Conservation (phyloP, 2,329 filamentous ascomycete species). For the Apiospora arundinis region DNA sequence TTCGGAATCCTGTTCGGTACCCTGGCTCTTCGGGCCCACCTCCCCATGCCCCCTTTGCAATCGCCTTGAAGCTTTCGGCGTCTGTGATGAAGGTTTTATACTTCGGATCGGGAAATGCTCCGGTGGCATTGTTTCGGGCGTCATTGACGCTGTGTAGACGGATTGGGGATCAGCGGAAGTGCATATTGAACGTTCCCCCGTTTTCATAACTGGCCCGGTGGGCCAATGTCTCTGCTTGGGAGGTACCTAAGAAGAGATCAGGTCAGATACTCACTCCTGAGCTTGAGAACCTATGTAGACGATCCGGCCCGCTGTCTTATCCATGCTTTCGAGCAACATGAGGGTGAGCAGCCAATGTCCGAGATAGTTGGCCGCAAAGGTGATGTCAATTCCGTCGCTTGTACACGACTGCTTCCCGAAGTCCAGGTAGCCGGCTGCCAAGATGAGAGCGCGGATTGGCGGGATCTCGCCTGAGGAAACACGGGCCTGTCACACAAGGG, state of each 20-base stretch:
- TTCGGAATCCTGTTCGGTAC: conserved; percentile 39
- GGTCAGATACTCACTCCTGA: background rate
- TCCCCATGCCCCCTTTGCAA: background rate
- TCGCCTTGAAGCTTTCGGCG: background rate
- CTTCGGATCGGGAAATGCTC: background rate
- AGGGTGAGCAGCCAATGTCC: conserved; percentile 36
- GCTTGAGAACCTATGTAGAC: conserved; percentile 19
- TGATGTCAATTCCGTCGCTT: conserved; percentile 32
- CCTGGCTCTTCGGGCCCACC: conserved; percentile 43
- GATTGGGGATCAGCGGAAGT: too few species aligned
- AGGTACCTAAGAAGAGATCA: too few species aligned
- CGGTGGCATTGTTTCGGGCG: too few species aligned
- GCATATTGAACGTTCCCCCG: too few species aligned
- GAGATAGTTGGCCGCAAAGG: conserved; percentile 35
- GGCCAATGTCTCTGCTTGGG: too few species aligned
- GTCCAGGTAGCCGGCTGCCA: conserved; percentile 41
- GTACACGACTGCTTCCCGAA: conserved; percentile 30
- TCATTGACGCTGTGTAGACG: too few species aligned
- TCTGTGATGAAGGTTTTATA: background rate
- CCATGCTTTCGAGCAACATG: conserved; percentile 34
- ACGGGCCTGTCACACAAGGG: conserved; percentile 5
- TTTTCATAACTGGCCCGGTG: too few species aligned
- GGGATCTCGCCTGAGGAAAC: conserved; percentile 38
- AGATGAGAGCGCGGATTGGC: conserved; percentile 46
- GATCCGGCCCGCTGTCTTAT: conserved; percentile 29